Base-by-base conservation (phyloP, 2,329 filamentous ascomycete species). In the Cladosporium cucumerinum region DNA sequence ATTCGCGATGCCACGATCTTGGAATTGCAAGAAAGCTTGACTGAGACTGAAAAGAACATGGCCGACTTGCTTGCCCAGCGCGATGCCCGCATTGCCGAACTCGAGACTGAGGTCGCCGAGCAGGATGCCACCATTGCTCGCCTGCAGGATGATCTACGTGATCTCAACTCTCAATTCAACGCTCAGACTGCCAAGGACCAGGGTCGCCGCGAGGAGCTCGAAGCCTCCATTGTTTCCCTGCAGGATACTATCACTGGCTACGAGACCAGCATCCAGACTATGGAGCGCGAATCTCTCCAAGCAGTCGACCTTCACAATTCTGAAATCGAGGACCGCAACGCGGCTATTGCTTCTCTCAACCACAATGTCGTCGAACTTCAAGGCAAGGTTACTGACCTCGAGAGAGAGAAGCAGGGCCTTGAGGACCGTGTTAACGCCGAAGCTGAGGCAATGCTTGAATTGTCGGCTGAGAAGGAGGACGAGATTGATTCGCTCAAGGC, bases 1-100 rank as follows among this genome's bases (percentile, higher is more conserved):
- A 68, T 75, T 30, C 72, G 77, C 54, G 73, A 76, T 30, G 70
- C 69, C 43, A 72, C 74, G 5, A 76, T 80, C 51, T 65, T 71
- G 10, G 69, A 77, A 18, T 69, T 81, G 3, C 69, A 79, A 62
- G 61, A 69, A 3, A 72, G 78, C 54, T 73, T 82, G 5, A 68
- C 70, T 1, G 72, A 77, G 11, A 43, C 74, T 18, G 73, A 77
- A 48, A 25, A 67, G 34, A 58, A 69, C 36, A 75, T 75, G 72
- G 66, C 63, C 1, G 60, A 62, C n/a, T 65, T 67, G 16, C 60
- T 78, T 28, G 66, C 66, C 21, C 70, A 73, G 30, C 72, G 74
- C 23, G 73, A 78, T 58, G 69, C 71, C 16, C 69, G 69, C 3
- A 75, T 78, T 52, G 66, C 58, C 3, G 68, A 67, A 32, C 69